Percentiles rank a stretch among this genome's conserved stretches.
Evolutionary conservation across 768 basidiomycete genomes (phyloP).

Genomic region (Pisolithus orientalis): DNA sequence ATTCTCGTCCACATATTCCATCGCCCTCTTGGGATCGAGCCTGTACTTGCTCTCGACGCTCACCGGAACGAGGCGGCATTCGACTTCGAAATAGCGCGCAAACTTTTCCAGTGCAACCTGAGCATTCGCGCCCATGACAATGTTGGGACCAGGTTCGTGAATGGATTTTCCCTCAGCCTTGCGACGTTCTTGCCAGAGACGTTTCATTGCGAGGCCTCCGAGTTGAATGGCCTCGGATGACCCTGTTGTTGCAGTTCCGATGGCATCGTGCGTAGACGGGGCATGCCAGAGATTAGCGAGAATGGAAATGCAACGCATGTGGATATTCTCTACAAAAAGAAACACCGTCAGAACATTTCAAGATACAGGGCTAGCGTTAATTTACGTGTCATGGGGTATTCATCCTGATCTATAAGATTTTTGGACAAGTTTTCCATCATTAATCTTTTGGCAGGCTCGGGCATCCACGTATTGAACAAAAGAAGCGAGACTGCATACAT

Average conservation of each 20-base stretch:
- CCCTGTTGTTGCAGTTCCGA: conserved; percentile 68
- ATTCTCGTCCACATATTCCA: conserved; percentile 65
- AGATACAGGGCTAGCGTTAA: background rate
- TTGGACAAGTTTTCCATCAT: conserved; percentile 62
- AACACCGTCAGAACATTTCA: background rate
- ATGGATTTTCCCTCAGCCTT: conserved; percentile 61
- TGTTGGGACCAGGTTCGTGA: conserved; percentile 60
- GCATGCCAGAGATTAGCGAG: conserved; percentile 67
- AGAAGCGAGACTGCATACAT: conserved; percentile 41
- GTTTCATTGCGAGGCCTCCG: conserved; percentile 67
- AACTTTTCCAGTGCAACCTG: conserved; percentile 70
- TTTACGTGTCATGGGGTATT: conserved; percentile 55
- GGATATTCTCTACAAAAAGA: conserved; percentile 32
- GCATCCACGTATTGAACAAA: conserved; percentile 70
- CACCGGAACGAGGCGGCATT: conserved; percentile 58
- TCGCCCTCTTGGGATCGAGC: conserved; percentile 61
- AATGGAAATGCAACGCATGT: conserved; percentile 45
- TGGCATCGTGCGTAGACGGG: conserved; percentile 44
- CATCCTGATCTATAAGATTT: conserved; percentile 65
- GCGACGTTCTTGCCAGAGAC: conserved; percentile 62
- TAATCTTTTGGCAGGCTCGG: conserved; percentile 43
- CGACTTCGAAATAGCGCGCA: conserved; percentile 63
- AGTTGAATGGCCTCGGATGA: conserved; percentile 70
- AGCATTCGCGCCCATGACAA: conserved; percentile 62
- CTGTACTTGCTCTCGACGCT: conserved; percentile 67